Base-by-base conservation (phyloP, 2,329 filamentous ascomycete species). In the Seiridium cupressi region DNA sequence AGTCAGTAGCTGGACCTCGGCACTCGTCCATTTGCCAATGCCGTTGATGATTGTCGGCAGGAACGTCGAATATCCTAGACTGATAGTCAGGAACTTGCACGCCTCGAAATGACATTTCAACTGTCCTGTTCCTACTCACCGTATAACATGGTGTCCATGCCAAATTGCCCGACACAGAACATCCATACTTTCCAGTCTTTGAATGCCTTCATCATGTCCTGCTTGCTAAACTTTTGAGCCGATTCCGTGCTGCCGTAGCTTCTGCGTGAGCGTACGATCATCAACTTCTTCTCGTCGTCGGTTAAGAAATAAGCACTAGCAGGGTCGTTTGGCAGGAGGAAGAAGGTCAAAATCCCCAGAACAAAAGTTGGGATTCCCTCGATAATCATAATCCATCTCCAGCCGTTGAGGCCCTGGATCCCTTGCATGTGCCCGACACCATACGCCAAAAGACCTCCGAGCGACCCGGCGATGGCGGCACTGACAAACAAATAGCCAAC, bases 161-260 rank as follows among this genome's bases (percentile, higher is more conserved):
- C 89, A 69, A 93, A 93, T 70, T 92, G 89, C 4, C 80, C 89
- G 44, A 86, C 72, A 63, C 82, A 88, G 70, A 92, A 92, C 1
- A 82, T 75, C 81, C 87, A 92, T 32, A 91, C 84, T 70, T 90
- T 92, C 89, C 89, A 92, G 73, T 94, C 91, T 63, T 79, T 82
- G 61, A 91, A 85, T 0, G 87, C 89, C 59, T 83, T 84, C 63
- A 81, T 76, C 68, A 91, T 88, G 67, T 93, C 90, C 7, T 75
- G 71, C 74, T 82, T 85, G 65, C 72, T 76, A 51, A 84, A 80
- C 66, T 80, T 69, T 57, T 76, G 73, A 38, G 80, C 77, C 48
- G 76, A 79, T 47, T 67, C 71, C 5, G 81, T 83, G 60, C 74
- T 73, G n/a, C 81, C 81, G 44, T 83, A 83, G 62, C 81, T 76